Evolutionary conservation across 495 filamentous ascomycete genomes (phyloP).

Genomic region (Penicillium coprophilum): DNA sequence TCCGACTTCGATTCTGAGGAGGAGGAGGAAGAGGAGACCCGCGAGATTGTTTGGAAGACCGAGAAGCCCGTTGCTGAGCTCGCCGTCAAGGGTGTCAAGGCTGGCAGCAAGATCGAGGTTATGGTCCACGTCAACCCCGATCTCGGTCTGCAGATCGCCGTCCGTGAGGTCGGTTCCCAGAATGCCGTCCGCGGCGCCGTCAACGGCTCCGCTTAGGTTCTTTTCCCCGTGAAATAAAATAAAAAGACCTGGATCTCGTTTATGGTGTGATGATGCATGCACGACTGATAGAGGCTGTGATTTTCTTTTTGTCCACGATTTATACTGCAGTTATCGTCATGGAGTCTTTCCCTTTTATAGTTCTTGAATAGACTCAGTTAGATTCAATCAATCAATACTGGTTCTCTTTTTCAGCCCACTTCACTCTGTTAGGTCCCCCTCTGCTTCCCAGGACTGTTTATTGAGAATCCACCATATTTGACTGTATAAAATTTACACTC

Average conservation of each 20-base stretch:
- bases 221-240: constrained; percentile 5
- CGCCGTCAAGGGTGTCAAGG: constrained; percentile 76
- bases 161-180: constrained; percentile 82
- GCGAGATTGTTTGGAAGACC: constrained; percentile 91
- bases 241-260: constrained; percentile 28
- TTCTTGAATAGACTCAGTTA: constrained; percentile 24
- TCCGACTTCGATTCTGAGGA: constrained; percentile 63
- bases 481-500: neutral
- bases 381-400: constrained; percentile 23
- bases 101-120: constrained; percentile 88
- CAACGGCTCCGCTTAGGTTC: constrained; percentile 43
- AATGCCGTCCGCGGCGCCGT: constrained; percentile 76
- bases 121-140: constrained; percentile 82
- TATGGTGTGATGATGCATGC: constrained; percentile 37
- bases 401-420: constrained; percentile 9
- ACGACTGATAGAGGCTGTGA: constrained; percentile 36
- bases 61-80: constrained; percentile 83
- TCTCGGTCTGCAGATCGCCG: constrained; percentile 72
- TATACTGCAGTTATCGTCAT: constrained; percentile 21
- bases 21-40: constrained; percentile 78
- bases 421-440: neutral
- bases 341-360: constrained; percentile 24
- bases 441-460: too few relatives aligned
- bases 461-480: neutral
- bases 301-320: constrained; percentile 20